These are phyloP conservation scores for Sideroxylon spinosum DNA, from an alignment of 179 eudicot genomes.

Conservation along the genomic window DNA sequence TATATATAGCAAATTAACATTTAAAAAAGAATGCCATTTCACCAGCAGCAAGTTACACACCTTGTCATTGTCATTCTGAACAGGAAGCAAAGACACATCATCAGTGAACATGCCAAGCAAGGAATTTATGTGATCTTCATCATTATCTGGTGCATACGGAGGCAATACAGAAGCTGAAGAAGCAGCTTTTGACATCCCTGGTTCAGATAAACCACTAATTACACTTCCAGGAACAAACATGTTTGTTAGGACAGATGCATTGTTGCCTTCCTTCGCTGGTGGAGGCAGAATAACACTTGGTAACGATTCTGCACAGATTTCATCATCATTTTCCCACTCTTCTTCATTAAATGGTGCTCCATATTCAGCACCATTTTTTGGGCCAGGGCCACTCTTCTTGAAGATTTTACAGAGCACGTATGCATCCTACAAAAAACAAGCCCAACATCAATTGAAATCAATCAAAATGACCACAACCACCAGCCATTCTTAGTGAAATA, in stretches of 20 bases:
- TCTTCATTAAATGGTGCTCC: conserved; percentile 76
- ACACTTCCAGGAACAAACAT: conserved; percentile 14
- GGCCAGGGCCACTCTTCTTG: conserved; percentile 68
- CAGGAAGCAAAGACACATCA: conserved; percentile 13
- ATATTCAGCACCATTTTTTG: conserved; percentile 68
- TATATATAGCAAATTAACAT: too few relatives aligned
- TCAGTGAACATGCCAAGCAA: conserved; percentile 14
- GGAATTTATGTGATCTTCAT: background rate
- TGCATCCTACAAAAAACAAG: conserved; percentile 33
- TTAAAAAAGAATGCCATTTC: background rate
- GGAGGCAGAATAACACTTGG: conserved; percentile 11
- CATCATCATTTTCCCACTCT: conserved; percentile 54
- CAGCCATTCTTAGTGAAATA: background rate
- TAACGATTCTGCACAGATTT: background rate
- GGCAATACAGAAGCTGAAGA: conserved; percentile 9
- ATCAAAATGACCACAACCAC: background rate
- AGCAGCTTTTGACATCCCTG: conserved; percentile 23
- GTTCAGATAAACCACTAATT: conserved; percentile 12
- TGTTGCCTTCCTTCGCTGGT: background rate
- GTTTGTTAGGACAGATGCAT: conserved; percentile 4
- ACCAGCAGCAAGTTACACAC: conserved; percentile 6
- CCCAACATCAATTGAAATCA: background rate
- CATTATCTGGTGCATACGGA: conserved; percentile 11
- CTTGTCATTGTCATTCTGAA: conserved; percentile 11
- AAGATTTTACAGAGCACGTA: conserved; percentile 62